Evolutionary conservation across 2,329 filamentous ascomycete genomes (phyloP), one percentile per base, ranked within the genome.

Genomic region (Penicillium sp.): DNA sequence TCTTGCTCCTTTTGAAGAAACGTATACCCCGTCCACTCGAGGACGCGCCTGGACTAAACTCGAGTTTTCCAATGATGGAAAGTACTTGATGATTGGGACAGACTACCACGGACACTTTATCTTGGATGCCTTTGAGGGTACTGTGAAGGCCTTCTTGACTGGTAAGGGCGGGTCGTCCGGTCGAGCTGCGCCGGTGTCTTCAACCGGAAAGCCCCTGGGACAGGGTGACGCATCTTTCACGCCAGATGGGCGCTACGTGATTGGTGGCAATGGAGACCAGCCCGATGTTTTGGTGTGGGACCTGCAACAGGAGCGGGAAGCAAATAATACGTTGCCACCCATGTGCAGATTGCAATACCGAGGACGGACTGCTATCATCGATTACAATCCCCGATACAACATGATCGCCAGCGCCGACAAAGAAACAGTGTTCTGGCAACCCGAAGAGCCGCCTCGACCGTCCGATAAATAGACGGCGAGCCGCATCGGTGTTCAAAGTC

Each of bases 51-150:
- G 93, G 93, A 93, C 88, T 1, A 90, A 87, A 60, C 78, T 98
- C 37, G 90, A 95, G 62, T 97, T 98, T 67, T 93, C 89, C 50
- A 98, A 98, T 63, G 93, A 98, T 63, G 93, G 93, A 15, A 95
- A 95, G 65, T 82, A 82, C 52, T 72, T 98, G 42, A 78, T 98
- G 4, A 70, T 98, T 15, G 88, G 88, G 12, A 97, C 92, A 2
- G 88, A 86, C 42, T 89, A 88, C 6, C 80, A 80, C 44, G 89
- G 90, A 0, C 93, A 98, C 69, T 95, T 93, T 64, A 75, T 98
- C 2, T 76, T 98, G n/a, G 93, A 98, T 66, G 88, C 92, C 1
- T 97, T 96, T 66, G 84, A 89, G 37, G 93, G 92, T 33, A 79
- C 78, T 6, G 70, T 97, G 20, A 88, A 86, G 63, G 85, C 88